phyloP scores from a whole-genome alignment of 768 basidiomycete species.

The Amanita rubescens region DNA sequence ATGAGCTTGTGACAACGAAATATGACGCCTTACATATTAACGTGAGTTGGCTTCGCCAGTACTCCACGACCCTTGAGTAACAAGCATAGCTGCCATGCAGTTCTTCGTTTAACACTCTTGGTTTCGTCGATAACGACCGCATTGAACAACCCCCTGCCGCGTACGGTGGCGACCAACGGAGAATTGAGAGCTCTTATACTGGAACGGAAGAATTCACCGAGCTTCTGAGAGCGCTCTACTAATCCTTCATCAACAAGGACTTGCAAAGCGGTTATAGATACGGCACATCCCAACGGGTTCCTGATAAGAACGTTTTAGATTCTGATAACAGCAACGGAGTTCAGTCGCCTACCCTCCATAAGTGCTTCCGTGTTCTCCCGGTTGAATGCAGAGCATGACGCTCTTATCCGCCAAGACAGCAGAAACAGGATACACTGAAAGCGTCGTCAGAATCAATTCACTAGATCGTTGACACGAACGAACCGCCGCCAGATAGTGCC shows the following conservation, averaged over 20 bases:
- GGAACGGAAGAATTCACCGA: conserved; percentile 78
- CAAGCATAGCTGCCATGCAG: conserved; percentile 95
- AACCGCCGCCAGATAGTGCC: conserved; percentile 91
- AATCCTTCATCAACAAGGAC: conserved; percentile 89
- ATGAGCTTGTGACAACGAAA: background rate
- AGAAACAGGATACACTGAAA: conserved; percentile 88
- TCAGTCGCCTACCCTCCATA: conserved; percentile 73
- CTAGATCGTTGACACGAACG: conserved; percentile 19
- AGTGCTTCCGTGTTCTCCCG: conserved; percentile 94
- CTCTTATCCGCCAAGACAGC: conserved; percentile 87
- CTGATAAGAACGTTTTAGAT: conserved; percentile 27
- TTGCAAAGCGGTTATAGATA: conserved; percentile 84
- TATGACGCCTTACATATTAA: conserved; percentile 67
- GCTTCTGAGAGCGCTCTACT: conserved; percentile 64
- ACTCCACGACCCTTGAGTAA: conserved; percentile 87
- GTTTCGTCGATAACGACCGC: conserved; percentile 89
- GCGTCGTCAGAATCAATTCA: background rate
- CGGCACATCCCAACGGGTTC: conserved; percentile 95
- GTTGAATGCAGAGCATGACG: conserved; percentile 91
- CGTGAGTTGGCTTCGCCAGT: conserved; percentile 93
- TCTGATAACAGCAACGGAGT: conserved; percentile 3
- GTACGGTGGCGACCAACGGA: conserved; percentile 70
- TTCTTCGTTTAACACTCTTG: conserved; percentile 66
- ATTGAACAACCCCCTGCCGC: conserved; percentile 86
- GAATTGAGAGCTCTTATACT: conserved; percentile 52